Percentiles rank a stretch among this genome's conserved stretches.
These are phyloP conservation scores for Penicillium sp. DNA, from an alignment of 2,329 filamentous ascomycete species.

Conservation along the genomic window DNA sequence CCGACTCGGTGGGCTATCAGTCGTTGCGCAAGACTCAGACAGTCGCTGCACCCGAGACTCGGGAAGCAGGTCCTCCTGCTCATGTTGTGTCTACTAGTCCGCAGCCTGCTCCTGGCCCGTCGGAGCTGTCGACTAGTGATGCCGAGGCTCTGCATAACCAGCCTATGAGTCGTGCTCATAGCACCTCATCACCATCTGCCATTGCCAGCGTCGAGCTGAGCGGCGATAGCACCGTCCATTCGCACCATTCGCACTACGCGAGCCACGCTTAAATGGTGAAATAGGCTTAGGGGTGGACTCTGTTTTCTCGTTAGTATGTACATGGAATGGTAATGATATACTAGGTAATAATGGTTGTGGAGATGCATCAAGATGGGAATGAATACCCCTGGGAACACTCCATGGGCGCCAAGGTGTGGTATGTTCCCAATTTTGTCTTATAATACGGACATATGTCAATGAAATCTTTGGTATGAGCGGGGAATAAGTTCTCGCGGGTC, in stretches of 20 bases:
- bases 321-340: neutral
- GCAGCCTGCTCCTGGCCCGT: slow-evolving; percentile 5
- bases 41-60: neutral
- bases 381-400: neutral
- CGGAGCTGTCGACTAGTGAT: slow-evolving; percentile 13
- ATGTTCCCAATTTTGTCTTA: neutral
- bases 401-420: neutral
- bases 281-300: neutral
- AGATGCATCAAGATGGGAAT: neutral
- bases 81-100: slow-evolving; percentile 16
- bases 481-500: neutral
- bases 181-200: slow-evolving; percentile 6
- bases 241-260: slow-evolving; percentile 1
- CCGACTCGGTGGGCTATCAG: slow-evolving; percentile 27
- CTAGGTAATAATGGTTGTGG: neutral
- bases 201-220: slow-evolving; percentile 9
- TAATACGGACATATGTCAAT: neutral
- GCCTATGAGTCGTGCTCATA: slow-evolving; percentile 11
- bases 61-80: slow-evolving; percentile 3
- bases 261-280: neutral
- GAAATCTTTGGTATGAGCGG: neutral
- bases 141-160: slow-evolving; percentile 17
- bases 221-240: slow-evolving; percentile 5
- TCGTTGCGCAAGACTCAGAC: slow-evolving; percentile 11
- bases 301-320: neutral